Evolutionary conservation across 345 rosid genomes (phyloP), one percentile per base, ranked within the genome.

Genomic region (Rubroshorea leprosula): DNA sequence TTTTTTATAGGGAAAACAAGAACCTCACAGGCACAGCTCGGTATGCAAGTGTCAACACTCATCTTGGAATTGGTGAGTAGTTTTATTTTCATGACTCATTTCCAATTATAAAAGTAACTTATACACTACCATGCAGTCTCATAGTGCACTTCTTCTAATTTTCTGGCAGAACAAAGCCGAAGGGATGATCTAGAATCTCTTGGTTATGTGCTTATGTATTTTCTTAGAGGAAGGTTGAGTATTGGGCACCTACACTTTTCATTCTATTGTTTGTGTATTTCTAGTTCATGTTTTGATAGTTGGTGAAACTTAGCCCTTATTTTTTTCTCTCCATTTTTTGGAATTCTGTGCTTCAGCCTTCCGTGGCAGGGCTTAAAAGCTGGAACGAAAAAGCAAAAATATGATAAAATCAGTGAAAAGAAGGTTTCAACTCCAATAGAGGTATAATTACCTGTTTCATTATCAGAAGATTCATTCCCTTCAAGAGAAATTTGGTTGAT

Each of bases 121-220:
- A 8, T 47, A 22, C 23, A 18, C 41, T 49, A 13, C 11, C 26
- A 31, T 47, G 57, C 27, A 18, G 49, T 10, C 58, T 19, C 35
- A 51, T 25, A 25, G 8, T 29, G 39, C 49, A 55, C 47, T 64
- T 24, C 22, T 62, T 62, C 44, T 12, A 59, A 41, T 54, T 63
- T 55, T 44, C 46, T 64, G 61, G 51, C 80, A 87, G 96, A 87
- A 72, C 96, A 87, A 83, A 87, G 96, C 74, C 76, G 96, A 54
- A 79, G 96, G 77, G 96, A 87, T 83, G 96, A 87, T 85, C 69
- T 87, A 64, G 96, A 87, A 72, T 87, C 96, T 52, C 84, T 87
- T 68, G 96, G 96, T 71, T 87, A 87, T 48, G 89, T 87, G 58
- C 92, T 87, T 58, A 82, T 87, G 96, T 84, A 87, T 77, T 84